Evolutionary conservation across 2,329 filamentous ascomycete species (phyloP).

Genomic region (Elsinoe necatrix): DNA sequence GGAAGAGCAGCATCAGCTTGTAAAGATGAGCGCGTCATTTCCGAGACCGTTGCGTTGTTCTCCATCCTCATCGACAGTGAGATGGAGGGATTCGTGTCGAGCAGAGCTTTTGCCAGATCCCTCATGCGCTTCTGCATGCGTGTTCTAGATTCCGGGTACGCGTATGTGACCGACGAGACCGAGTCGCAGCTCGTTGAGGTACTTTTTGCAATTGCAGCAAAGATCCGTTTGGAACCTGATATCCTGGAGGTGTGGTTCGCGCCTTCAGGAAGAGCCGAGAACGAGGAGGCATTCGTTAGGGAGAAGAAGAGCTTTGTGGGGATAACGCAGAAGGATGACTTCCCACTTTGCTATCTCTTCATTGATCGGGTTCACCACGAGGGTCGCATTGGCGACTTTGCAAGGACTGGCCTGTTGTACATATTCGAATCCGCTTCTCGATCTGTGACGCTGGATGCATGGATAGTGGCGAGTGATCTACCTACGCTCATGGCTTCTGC

Average conservation of each 20-base stretch:
- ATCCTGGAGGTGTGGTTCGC: conserved; percentile 91
- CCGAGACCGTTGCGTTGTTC: conserved; percentile 77
- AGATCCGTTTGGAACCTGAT: conserved; percentile 80
- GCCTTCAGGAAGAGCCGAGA: conserved; percentile 30
- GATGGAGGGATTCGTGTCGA: conserved; percentile 89
- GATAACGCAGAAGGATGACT: conserved; percentile 78
- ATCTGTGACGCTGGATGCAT: conserved; percentile 76
- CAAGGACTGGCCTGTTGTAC: conserved; percentile 84
- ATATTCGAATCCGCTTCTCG: conserved; percentile 88
- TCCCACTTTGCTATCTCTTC: conserved; percentile 88
- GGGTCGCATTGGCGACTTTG: conserved; percentile 90
- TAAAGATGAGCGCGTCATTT: conserved; percentile 76
- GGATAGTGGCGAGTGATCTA: conserved; percentile 94
- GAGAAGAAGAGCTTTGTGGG: conserved; percentile 67
- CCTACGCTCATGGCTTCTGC: conserved; percentile 97
- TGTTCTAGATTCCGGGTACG: conserved; percentile 64
- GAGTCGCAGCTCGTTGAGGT: conserved; percentile 87
- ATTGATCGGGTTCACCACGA: conserved; percentile 97
- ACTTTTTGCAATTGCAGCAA: conserved; percentile 91
- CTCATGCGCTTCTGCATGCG: conserved; percentile 78
- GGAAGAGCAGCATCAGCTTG: conserved; percentile 81
- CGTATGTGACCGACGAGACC: conserved; percentile 67
- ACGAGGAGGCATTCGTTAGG: conserved; percentile 34
- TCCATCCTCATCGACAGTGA: conserved; percentile 91
- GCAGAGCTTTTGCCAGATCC: conserved; percentile 73